Evolutionary conservation across 495 filamentous ascomycete genomes (phyloP), one percentile per base, ranked within the genome.

Genomic region (Astrothelium macrocarpum): DNA sequence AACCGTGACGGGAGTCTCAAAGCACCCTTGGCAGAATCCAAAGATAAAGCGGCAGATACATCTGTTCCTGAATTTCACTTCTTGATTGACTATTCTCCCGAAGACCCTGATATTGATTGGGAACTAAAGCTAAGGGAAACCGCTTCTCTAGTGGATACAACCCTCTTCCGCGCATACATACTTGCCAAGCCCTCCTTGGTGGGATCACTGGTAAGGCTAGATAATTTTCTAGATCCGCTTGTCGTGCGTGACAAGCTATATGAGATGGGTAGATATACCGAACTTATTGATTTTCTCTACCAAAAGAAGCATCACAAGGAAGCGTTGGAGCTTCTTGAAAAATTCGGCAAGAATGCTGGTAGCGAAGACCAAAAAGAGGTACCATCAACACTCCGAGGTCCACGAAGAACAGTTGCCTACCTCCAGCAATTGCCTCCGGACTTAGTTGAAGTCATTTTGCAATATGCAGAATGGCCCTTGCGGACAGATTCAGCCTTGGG

Each of bases 211-310:
- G 96, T 99, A 76, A 90, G 95, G 16, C 90, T 97, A 59, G 87
- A 90, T 72, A 99, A 99, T 72, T 97, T 96, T 74, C 97, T 94
- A 68, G 93, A 97, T 67, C 93, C 94, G 0, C 88, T 89, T 31
- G 94, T 99, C 1, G 92, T 99, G 29, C 93, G 95, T 72, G 89
- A 97, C 74, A 86, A 89, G 65, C 80, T 99, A 10, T 85, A 95
- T 64, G 91, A 96, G 71, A 88, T 86, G 60, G 87, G 89, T 46
- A 88, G 91, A 56, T 96, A 96, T 73, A 90, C 87, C 62, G 94
- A 97, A 72, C 78, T 99, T 0, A 93, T 99, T 32, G 92, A 99
- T 69, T 99, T 99, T 72, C 86, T 96, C 65, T 90, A 94, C 67
- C 93, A 94, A 61, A 97, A 97, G 78, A 92, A 87, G 72, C 82